Evolutionary conservation across 169 alveolate species (phyloP).

Genomic region (Plasmodium vinckei): DNA sequence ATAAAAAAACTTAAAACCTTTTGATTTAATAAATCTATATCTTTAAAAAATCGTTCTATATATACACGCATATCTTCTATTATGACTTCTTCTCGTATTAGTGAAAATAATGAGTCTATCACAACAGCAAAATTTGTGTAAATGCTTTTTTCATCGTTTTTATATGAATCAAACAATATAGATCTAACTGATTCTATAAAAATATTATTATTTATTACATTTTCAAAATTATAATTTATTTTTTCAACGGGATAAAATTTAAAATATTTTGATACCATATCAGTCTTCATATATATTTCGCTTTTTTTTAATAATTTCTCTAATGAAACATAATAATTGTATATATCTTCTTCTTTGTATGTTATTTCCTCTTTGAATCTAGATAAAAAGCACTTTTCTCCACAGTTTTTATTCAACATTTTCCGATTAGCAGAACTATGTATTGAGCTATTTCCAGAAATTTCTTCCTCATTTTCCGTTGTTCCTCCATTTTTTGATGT

Average conservation of each 20-base stretch:
- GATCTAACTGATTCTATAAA: conserved; percentile 62
- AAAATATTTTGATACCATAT: conserved; percentile 22
- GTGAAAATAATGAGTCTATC: conserved; percentile 35
- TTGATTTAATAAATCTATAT: conserved; percentile 12
- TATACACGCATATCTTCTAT: conserved; percentile 25
- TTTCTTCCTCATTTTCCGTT: neutral
- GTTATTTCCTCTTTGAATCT: neutral
- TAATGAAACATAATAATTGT: conserved; percentile 33
- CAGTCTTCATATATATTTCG: conserved; percentile 9
- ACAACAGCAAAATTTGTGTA: conserved; percentile 38
- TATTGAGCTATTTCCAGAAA: neutral
- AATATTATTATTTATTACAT: conserved; percentile 3
- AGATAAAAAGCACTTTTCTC: conserved; percentile 5
- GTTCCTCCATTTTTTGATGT: neutral
- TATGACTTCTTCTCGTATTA: conserved; percentile 26
- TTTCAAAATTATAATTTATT: conserved; percentile 10
- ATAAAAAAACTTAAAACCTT: conserved; percentile 12
- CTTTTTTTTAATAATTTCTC: conserved; percentile 24
- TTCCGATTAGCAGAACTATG: too few species aligned
- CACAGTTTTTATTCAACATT: neutral
- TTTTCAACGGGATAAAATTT: conserved; percentile 26
- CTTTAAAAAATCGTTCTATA: conserved; percentile 37
- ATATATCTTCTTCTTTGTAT: conserved; percentile 18
- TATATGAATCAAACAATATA: conserved; percentile 29
- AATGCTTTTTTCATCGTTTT: conserved; percentile 10